Percentiles rank a stretch among this genome's conserved stretches.
Evolutionary conservation across 2,329 filamentous ascomycete genomes (phyloP).

Genomic region (Xylaria sp.): DNA sequence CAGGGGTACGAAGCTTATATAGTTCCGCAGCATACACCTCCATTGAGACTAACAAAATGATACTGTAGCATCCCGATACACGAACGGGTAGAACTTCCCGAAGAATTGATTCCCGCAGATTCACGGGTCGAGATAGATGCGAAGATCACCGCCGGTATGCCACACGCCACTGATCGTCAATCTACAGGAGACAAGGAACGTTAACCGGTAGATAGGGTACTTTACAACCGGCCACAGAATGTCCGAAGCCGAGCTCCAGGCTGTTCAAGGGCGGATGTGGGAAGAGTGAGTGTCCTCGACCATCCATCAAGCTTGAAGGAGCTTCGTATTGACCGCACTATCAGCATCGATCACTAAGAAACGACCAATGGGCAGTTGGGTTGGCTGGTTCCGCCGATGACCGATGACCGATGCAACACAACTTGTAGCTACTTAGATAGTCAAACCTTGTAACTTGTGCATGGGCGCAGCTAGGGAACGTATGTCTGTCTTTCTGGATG

Average conservation of each 20-base stretch:
- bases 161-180: conserved; percentile 23
- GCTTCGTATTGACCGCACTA: conserved; percentile 41
- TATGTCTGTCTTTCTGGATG: conserved; percentile 26
- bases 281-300: conserved; percentile 70
- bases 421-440: conserved; percentile 7
- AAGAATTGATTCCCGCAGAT: conserved; percentile 92
- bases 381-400: conserved; percentile 33
- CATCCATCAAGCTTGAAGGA: conserved; percentile 32
- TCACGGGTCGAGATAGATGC: conserved; percentile 98
- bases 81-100: conserved; percentile 90
- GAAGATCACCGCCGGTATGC: conserved; percentile 91
- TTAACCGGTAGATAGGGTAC: conserved; percentile 62
- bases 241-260: conserved; percentile 84
- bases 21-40: conserved; percentile 33
- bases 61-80: conserved; percentile 78
- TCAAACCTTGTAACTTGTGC: conserved; percentile 11
- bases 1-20: conserved; percentile 68
- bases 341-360: conserved; percentile 55
- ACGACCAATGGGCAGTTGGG: conserved; percentile 32
- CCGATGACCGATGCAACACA: conserved; percentile 31
- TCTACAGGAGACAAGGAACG: conserved; percentile 27
- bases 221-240: conserved; percentile 91
- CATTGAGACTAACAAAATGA: conserved; percentile 42
- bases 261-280: conserved; percentile 91
- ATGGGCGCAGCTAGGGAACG: conserved; percentile 39